These are phyloP conservation scores for Piper betle DNA, from an alignment of 164 flowering plant species.

Conservation along the genomic window DNA sequence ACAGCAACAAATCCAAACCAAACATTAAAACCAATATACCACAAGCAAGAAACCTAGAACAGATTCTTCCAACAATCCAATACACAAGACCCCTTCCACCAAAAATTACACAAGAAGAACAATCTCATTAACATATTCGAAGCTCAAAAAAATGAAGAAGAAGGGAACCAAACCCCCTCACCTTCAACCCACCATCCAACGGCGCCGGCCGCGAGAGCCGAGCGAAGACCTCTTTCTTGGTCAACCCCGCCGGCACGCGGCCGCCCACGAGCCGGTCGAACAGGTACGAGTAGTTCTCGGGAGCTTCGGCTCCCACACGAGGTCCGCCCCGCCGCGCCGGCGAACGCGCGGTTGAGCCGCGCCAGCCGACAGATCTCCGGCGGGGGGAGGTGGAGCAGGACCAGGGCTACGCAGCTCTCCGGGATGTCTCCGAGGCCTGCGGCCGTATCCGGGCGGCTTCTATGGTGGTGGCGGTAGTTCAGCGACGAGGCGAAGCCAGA, in stretches of 20 bases:
- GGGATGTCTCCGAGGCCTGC: conserved; percentile 64
- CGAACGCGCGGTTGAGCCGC: conserved; percentile 47
- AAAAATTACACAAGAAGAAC: too few relatives aligned
- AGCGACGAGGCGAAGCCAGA: too few relatives aligned
- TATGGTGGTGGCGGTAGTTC: background rate
- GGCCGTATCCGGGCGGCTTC: background rate
- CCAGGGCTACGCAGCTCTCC: conserved; percentile 59
- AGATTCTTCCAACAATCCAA: too few relatives aligned
- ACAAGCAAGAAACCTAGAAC: background rate
- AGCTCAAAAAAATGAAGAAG: too few relatives aligned
- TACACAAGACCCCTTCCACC: too few relatives aligned
- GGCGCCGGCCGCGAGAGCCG: conserved; percentile 55
- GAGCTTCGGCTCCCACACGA: conserved; percentile 83
- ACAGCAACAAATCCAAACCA: too few relatives aligned
- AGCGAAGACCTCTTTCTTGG: conserved; percentile 72
- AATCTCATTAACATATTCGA: too few relatives aligned
- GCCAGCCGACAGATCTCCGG: conserved; percentile 61
- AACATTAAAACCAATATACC: background rate
- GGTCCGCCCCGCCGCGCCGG: conserved; percentile 70
- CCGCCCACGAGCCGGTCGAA: conserved; percentile 38
- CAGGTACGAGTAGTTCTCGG: conserved; percentile 53
- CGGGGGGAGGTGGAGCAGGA: conserved; percentile 45
- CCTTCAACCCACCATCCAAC: conserved; percentile 49
- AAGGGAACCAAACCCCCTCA: background rate
- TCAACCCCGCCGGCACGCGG: conserved; percentile 16